These are phyloP conservation scores for Colletotrichum caudatum DNA, from an alignment of 2,329 filamentous ascomycete species.

Conservation along the genomic window DNA sequence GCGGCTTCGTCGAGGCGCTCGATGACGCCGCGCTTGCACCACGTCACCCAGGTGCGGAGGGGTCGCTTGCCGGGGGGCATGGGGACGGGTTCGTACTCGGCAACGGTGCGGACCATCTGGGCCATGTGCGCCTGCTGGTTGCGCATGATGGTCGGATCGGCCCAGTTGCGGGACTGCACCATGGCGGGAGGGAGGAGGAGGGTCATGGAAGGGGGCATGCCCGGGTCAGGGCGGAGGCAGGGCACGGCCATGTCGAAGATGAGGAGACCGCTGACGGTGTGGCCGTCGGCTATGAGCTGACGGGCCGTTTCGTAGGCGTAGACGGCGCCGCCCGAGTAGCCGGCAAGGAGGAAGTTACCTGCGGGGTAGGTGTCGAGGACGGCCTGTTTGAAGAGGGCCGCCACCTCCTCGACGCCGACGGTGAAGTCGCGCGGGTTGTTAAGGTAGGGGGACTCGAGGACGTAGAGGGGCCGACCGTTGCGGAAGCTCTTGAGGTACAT, in stretches of 20 bases:
- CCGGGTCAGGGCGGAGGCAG: constrained; percentile 2
- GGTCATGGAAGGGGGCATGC: background rate
- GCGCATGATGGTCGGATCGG: constrained; percentile 1
- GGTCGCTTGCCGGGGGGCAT: background rate
- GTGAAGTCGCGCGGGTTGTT: background rate
- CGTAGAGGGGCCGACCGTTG: background rate
- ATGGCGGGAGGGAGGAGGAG: background rate
- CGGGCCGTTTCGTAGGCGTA: constrained; percentile 3
- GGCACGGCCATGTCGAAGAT: constrained; percentile 6
- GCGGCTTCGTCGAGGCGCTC: background rate
- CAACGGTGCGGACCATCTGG: background rate
- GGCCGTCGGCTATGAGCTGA: background rate
- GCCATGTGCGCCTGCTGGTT: constrained; percentile 2
- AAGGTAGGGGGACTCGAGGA: background rate
- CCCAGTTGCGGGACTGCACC: constrained; percentile 1
- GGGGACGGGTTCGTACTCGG: constrained; percentile 1
- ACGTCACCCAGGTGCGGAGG: background rate
- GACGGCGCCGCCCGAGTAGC: constrained; percentile 3
- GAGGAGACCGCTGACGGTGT: background rate
- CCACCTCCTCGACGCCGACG: background rate
- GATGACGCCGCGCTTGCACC: constrained; percentile 1
- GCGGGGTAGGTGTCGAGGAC: background rate
- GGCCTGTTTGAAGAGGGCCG: background rate
- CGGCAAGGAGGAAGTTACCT: background rate
- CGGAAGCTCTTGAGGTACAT: background rate